Conservation (phyloP, 805 yeast species). For the Grigorovia jiainica region DNA sequence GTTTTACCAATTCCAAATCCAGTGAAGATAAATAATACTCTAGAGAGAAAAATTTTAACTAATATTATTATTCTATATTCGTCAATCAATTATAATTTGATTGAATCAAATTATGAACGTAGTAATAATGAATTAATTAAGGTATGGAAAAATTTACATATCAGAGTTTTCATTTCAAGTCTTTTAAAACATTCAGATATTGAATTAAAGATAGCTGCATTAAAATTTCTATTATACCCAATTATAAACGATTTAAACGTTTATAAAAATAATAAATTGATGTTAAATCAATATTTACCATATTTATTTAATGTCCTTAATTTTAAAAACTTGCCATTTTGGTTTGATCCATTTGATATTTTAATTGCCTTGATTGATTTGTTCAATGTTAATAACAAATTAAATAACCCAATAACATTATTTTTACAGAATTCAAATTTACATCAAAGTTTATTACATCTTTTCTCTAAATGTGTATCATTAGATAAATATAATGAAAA, state of each 20-base stretch:
- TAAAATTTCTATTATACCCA: constrained; percentile 15
- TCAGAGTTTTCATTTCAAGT: constrained; percentile 15
- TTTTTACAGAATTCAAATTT: constrained; percentile 19
- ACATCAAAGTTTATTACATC: constrained; percentile 16
- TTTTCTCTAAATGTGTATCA: constrained; percentile 17
- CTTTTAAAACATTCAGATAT: constrained; percentile 17
- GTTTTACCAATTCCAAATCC: constrained; percentile 16
- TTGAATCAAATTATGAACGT: not conserved
- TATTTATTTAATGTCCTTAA: constrained; percentile 20
- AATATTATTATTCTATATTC: constrained; percentile 13
- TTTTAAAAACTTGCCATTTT: constrained; percentile 20
- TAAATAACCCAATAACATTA: constrained; percentile 19
- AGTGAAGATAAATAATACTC: constrained; percentile 12
- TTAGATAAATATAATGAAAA: constrained; percentile 10
- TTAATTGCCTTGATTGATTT: constrained; percentile 14
- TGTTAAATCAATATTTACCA: constrained; percentile 17
- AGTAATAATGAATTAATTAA: not conserved
- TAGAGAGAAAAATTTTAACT: constrained; percentile 13
- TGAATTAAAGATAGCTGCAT: constrained; percentile 15
- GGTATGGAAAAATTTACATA: constrained; percentile 11
- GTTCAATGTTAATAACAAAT: constrained; percentile 17
- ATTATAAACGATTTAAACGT: constrained; percentile 7
- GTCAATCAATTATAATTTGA: not conserved
- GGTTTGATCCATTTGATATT: constrained; percentile 26
- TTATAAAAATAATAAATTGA: constrained; percentile 10